Conservation (phyloP, 768 basidiomycete species). For the Russula lepida region DNA sequence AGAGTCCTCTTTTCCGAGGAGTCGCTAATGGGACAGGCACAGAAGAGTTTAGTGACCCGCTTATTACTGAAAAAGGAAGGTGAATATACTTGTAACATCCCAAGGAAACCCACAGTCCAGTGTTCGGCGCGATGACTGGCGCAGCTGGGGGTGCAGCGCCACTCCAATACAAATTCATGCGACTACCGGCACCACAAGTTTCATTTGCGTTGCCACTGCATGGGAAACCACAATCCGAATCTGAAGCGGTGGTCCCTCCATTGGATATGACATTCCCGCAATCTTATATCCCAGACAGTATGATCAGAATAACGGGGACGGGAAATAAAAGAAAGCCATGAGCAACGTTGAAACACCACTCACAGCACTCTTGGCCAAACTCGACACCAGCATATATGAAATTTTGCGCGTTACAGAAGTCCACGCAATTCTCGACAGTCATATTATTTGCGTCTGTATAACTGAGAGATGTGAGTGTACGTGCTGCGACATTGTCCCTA, state of each 20-base stretch:
- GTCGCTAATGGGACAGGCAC: conserved; percentile 26
- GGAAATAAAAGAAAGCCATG: background rate
- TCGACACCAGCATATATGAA: conserved; percentile 67
- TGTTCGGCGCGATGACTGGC: conserved; percentile 43
- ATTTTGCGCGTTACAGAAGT: conserved; percentile 35
- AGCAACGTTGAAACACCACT: conserved; percentile 18
- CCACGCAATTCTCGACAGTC: conserved; percentile 50
- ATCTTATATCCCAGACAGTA: conserved; percentile 34
- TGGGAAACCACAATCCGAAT: conserved; percentile 49
- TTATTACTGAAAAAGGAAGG: background rate
- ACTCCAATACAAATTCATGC: conserved; percentile 57
- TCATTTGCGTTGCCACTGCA: conserved; percentile 54
- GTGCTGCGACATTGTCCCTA: conserved; percentile 49
- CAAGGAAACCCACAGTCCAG: conserved; percentile 59
- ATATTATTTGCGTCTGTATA: conserved; percentile 43
- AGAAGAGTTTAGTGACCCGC: conserved; percentile 4
- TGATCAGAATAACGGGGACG: background rate
- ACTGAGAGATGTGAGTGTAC: conserved; percentile 46
- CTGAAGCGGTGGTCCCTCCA: conserved; percentile 37
- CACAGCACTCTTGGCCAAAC: conserved; percentile 58
- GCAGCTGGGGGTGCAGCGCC: conserved; percentile 47
- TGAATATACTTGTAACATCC: conserved; percentile 62
- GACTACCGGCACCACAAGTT: conserved; percentile 50
- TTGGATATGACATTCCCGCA: conserved; percentile 51
- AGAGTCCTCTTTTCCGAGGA: conserved; percentile 29